Percentiles rank a stretch among this genome's conserved stretches.
These are phyloP conservation scores for Fagopyrum esculentum DNA, from an alignment of 148 eudicot species.

Conservation along the genomic window DNA sequence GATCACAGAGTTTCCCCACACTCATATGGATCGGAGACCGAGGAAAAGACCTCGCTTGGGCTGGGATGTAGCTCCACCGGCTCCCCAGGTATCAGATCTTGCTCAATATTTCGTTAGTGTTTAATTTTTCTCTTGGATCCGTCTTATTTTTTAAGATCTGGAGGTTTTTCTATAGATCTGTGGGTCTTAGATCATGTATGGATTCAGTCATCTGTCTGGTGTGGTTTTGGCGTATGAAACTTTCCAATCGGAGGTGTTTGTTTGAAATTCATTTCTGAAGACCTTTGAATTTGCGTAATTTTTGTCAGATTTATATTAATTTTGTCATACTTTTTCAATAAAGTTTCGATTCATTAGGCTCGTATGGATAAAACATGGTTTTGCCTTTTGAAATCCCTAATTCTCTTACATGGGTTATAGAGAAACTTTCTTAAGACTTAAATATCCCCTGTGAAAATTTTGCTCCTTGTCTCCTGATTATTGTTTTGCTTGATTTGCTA, in stretches of 20 bases:
- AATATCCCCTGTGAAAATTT: neutral
- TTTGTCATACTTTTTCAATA: neutral
- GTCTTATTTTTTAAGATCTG: constrained; percentile 17
- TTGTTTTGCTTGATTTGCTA: neutral
- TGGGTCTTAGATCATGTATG: neutral
- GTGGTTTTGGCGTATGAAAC: neutral
- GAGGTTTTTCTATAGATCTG: neutral
- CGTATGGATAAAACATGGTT: neutral
- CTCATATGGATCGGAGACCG: constrained; percentile 73
- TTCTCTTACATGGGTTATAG: neutral
- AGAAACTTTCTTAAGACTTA: no score
- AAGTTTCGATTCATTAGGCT: neutral
- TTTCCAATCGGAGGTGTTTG: neutral
- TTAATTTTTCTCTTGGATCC: neutral
- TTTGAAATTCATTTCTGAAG: neutral
- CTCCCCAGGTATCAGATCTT: constrained; percentile 51
- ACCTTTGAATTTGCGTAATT: neutral
- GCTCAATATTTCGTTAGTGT: neutral
- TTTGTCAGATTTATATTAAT: neutral
- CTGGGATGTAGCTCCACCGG: constrained; percentile 80
- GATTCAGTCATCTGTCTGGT: neutral
- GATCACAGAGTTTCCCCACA: constrained; percentile 64
- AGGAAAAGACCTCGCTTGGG: constrained; percentile 74
- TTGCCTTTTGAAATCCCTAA: neutral
- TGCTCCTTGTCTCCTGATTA: neutral